These are phyloP conservation scores for Pyronema domesticum DNA, from an alignment of 495 filamentous ascomycete genomes.

Conservation along the genomic window DNA sequence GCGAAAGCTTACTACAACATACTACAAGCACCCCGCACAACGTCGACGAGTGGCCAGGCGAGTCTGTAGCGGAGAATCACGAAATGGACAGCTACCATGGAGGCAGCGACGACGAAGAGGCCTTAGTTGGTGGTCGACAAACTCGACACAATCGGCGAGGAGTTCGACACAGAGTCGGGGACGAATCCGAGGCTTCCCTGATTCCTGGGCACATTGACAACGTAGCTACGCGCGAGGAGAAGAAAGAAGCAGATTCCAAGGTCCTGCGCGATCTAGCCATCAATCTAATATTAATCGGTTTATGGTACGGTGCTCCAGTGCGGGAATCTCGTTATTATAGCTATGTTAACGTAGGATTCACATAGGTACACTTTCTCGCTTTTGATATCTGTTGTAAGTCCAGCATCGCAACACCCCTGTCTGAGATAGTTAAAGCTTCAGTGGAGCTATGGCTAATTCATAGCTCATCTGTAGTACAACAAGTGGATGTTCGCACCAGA, in stretches of 20 bases:
- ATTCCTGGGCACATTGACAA: constrained; percentile 6
- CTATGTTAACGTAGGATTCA: constrained; percentile 2
- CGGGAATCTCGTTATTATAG: neutral
- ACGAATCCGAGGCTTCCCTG: constrained; percentile 1
- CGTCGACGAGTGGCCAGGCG: neutral
- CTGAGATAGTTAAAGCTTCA: neutral
- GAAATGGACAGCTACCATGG: constrained; percentile 21
- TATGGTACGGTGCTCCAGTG: constrained; percentile 46
- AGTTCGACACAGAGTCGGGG: neutral
- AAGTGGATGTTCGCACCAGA: constrained; percentile 97
- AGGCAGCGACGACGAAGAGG: constrained; percentile 16
- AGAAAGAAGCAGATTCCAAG: constrained; percentile 49
- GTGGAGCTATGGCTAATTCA: neutral
- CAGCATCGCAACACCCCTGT: neutral
- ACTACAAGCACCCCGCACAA: neutral
- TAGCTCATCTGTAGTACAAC: constrained; percentile 53
- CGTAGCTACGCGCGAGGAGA: constrained; percentile 40
- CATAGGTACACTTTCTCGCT: constrained; percentile 60
- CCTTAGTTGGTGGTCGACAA: constrained; percentile 5
- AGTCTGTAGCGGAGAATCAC: constrained; percentile 19
- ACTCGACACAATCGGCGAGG: constrained; percentile 4
- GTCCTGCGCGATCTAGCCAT: constrained; percentile 48
- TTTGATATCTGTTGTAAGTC: constrained; percentile 77
- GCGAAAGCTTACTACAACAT: neutral
- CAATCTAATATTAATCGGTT: constrained; percentile 58